Conservation (phyloP, 148 eudicot genomes). For the Mesembryanthemum crystallinum region DNA sequence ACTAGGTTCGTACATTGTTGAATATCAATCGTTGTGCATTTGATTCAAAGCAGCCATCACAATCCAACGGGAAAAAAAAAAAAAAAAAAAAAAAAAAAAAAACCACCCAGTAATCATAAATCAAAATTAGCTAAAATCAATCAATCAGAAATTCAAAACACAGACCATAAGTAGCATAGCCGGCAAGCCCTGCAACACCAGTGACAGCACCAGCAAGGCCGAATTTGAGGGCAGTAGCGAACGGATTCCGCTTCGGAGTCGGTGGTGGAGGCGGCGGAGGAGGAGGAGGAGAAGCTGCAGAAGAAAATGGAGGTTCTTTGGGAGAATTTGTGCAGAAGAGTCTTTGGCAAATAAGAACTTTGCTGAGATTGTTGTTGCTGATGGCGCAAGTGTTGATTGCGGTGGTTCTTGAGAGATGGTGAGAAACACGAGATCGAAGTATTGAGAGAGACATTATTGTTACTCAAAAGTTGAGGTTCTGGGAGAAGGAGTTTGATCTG, state of each 20-base stretch:
- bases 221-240: conserved; percentile 23
- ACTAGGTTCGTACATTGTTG: neutral
- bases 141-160: neutral
- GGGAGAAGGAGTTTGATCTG: neutral
- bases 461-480: neutral
- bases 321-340: conserved; percentile 14
- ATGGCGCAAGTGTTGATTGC: conserved; percentile 1
- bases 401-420: conserved; percentile 5
- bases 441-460: conserved; percentile 21
- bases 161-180: conserved; percentile 33
- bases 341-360: neutral
- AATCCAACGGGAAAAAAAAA: neutral
- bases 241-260: conserved; percentile 11
- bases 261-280: conserved; percentile 5
- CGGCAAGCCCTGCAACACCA: conserved; percentile 20
- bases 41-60: neutral
- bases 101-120: neutral
- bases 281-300: neutral
- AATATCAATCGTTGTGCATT: neutral
- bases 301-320: conserved; percentile 25
- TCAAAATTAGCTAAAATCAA: neutral
- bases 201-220: conserved; percentile 8
- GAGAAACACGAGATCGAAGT: conserved; percentile 21
- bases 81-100: neutral
- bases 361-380: conserved; percentile 3